A percentile compares a stretch with the other conserved stretches of the same genome.
phyloP scores from a whole-genome alignment of 768 basidiomycete species.

The Serendipita sp. region DNA sequence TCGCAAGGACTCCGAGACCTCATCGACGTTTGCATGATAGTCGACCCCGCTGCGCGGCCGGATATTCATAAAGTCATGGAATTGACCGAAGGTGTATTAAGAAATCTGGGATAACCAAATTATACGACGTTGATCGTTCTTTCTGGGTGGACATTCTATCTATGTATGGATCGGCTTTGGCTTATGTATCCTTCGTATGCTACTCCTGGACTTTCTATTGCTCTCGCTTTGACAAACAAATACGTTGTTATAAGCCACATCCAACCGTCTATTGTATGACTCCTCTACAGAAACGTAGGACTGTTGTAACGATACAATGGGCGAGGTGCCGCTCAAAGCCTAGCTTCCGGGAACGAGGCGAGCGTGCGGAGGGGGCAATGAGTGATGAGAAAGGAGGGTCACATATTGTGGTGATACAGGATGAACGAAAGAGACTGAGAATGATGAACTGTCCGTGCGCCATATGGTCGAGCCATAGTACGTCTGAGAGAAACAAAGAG shows the following conservation, averaged over 20 bases:
- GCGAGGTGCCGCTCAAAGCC: background rate
- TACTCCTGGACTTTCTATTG: background rate
- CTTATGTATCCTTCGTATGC: background rate
- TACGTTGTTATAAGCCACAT: background rate
- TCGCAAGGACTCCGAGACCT: conserved; percentile 68
- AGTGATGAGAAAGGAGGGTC: background rate
- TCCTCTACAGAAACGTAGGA: background rate
- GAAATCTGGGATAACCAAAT: conserved; percentile 34
- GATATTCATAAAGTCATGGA: conserved; percentile 67
- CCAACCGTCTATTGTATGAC: background rate
- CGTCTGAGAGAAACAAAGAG: too few relatives aligned
- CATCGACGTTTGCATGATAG: conserved; percentile 72
- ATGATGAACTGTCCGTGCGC: background rate
- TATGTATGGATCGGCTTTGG: background rate
- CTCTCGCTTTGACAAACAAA: background rate
- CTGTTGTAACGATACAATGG: background rate
- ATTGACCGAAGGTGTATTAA: conserved; percentile 47
- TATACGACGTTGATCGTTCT: conserved; percentile 7
- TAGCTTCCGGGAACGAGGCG: background rate
- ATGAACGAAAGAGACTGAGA: background rate
- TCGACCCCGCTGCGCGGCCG: conserved; percentile 68
- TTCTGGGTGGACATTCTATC: background rate
- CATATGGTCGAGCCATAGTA: too few relatives aligned
- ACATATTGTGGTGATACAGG: background rate
- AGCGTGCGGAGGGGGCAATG: background rate